phyloP scores from a whole-genome alignment of 768 basidiomycete species.

The Serendipita sp. region DNA sequence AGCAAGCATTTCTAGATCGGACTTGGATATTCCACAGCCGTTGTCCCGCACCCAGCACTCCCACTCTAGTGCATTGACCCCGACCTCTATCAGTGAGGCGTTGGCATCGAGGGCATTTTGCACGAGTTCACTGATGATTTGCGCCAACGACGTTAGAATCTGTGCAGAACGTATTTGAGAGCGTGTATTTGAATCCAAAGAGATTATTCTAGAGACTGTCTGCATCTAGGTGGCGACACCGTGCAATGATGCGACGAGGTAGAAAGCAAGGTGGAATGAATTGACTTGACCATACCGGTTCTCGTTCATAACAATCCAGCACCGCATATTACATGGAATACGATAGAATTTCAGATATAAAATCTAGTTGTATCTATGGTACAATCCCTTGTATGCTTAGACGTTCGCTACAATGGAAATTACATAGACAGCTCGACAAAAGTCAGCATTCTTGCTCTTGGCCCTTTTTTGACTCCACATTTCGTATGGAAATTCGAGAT shows the following conservation, averaged over 20 bases:
- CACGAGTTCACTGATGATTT: constrained; percentile 67
- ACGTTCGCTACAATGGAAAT: neutral
- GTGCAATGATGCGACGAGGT: neutral
- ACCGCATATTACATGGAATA: neutral
- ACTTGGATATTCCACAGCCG: constrained; percentile 55
- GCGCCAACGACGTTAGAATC: constrained; percentile 65
- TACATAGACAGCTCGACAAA: neutral
- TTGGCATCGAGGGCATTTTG: constrained; percentile 83
- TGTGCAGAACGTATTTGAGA: constrained; percentile 64
- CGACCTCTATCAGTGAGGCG: constrained; percentile 49
- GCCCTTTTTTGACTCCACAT: constrained; percentile 2
- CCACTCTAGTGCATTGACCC: constrained; percentile 63
- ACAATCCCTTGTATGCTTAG: neutral
- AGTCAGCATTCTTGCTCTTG: neutral
- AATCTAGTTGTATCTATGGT: neutral
- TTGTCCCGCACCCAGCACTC: constrained; percentile 74
- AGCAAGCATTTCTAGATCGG: constrained; percentile 39
- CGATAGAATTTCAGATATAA: too few species aligned
- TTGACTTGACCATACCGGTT: too few species aligned
- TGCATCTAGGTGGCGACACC: neutral
- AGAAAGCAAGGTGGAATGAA: neutral
- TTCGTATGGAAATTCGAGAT: neutral
- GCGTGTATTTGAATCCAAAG: constrained; percentile 26
- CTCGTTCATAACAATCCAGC: neutral
- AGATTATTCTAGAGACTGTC: neutral